Evolutionary conservation across 768 basidiomycete genomes (phyloP).

Genomic region (Mycena indigotica): DNA sequence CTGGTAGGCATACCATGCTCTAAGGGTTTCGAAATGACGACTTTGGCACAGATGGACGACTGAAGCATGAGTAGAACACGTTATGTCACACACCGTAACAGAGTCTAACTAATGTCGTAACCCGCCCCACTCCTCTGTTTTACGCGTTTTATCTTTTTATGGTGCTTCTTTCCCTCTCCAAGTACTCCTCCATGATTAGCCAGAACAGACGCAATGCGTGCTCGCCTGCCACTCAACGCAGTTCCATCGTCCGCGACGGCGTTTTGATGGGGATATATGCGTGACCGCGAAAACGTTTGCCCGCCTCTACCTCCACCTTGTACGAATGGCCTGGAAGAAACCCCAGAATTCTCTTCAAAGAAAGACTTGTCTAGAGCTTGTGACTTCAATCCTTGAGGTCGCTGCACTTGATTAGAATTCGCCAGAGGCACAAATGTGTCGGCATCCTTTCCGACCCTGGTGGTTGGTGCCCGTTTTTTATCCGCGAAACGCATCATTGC

Average conservation of each 20-base stretch:
- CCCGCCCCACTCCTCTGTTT: conserved; percentile 94
- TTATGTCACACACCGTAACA: too few relatives aligned
- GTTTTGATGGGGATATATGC: conserved; percentile 83
- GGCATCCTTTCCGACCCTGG: conserved; percentile 81
- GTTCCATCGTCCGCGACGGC: conserved; percentile 77
- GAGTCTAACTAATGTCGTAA: conserved; percentile 57
- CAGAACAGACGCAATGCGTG: conserved; percentile 45
- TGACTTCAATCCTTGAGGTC: conserved; percentile 49
- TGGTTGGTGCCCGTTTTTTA: conserved; percentile 89
- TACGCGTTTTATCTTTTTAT: conserved; percentile 75
- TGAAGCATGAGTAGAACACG: conserved; percentile 59
- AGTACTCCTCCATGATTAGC: conserved; percentile 39
- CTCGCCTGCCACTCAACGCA: conserved; percentile 47
- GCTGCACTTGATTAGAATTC: conserved; percentile 21
- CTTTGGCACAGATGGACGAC: neutral
- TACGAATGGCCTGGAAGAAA: conserved; percentile 64
- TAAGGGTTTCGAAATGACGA: neutral
- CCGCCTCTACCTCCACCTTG: conserved; percentile 56
- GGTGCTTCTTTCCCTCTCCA: conserved; percentile 70
- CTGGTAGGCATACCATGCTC: too few relatives aligned
- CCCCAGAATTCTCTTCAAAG: conserved; percentile 59
- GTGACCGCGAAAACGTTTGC: conserved; percentile 62
- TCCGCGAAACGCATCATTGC: conserved; percentile 60
- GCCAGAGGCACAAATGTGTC: conserved; percentile 73
- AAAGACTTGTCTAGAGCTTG: conserved; percentile 79